A percentile compares a stretch with the other conserved stretches of the same genome.
Conservation (phyloP, 371 early-diverging fungal genomes). For the Mucor plumbeus region DNA sequence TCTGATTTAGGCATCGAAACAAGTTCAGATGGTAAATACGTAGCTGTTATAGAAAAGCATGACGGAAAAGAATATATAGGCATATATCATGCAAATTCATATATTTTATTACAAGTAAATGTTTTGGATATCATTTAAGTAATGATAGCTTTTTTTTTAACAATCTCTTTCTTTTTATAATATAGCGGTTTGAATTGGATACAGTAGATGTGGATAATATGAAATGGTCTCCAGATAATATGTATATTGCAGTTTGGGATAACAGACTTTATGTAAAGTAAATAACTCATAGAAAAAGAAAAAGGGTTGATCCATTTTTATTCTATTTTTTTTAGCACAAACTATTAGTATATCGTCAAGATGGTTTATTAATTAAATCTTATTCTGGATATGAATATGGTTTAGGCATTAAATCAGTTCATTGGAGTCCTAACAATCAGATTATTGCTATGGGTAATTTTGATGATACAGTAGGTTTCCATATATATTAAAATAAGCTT, state of each 20-base stretch:
- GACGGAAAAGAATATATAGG: constrained; percentile 76
- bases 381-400: constrained; percentile 66
- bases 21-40: constrained; percentile 70
- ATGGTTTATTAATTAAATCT: constrained; percentile 61
- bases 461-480: constrained; percentile 67
- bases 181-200: constrained; percentile 66
- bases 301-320: neutral
- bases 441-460: constrained; percentile 81
- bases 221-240: constrained; percentile 86
- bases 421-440: constrained; percentile 80
- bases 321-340: constrained; percentile 54
- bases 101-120: constrained; percentile 20
- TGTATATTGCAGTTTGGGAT: constrained; percentile 79
- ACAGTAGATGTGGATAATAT: constrained; percentile 73
- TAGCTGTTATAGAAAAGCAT: constrained; percentile 63
- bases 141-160: no score
- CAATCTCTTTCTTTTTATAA: no score
- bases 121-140: no score
- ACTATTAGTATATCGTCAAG: constrained; percentile 67
- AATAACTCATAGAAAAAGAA: constrained; percentile 1
- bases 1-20: constrained; percentile 53
- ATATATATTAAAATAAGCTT: constrained; percentile 10
- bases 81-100: constrained; percentile 69
- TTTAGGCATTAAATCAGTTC: constrained; percentile 72
- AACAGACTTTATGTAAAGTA: constrained; percentile 47